Percentiles rank a stretch among this genome's conserved stretches.
These are phyloP conservation scores for Talaromyces sp. DNA, from an alignment of 2,329 filamentous ascomycete species.

Conservation along the genomic window DNA sequence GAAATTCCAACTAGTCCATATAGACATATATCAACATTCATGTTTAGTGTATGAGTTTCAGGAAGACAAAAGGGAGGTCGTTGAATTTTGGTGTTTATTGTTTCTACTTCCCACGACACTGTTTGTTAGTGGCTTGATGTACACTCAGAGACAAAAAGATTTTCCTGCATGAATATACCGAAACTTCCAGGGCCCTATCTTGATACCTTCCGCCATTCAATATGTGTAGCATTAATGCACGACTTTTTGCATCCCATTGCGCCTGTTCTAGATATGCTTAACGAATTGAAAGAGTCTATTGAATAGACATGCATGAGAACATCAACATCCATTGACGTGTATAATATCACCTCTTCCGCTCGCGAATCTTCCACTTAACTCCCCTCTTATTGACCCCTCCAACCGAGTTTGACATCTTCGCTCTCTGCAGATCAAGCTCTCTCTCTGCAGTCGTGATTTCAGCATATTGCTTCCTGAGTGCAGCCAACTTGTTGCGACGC, in stretches of 20 bases:
- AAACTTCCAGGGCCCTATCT: not conserved
- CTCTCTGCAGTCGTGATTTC: conserved; percentile 56
- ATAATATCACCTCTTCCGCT: conserved; percentile 53
- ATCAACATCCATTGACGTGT: not conserved
- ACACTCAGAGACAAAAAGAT: not conserved
- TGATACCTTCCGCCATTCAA: not conserved
- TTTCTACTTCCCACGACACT: not conserved
- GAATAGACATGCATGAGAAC: not conserved
- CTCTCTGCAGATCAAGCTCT: conserved; percentile 58
- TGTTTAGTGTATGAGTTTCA: not conserved
- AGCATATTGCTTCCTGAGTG: conserved; percentile 52
- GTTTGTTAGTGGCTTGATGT: not conserved
- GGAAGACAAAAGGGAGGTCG: not conserved
- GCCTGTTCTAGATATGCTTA: not conserved
- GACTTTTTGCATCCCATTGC: not conserved
- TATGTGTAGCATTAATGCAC: not conserved
- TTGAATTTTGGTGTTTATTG: not conserved
- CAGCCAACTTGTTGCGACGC: conserved; percentile 50
- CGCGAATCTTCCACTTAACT: conserved; percentile 62
- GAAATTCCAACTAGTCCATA: not conserved
- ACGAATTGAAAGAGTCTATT: not conserved
- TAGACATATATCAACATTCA: not conserved
- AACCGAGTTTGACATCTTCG: conserved; percentile 58
- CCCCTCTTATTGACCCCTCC: conserved; percentile 63
- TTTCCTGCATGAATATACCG: not conserved